Evolutionary conservation across 352 stramenopile genomes (phyloP).

Genomic region (Phytophthora capsici): DNA sequence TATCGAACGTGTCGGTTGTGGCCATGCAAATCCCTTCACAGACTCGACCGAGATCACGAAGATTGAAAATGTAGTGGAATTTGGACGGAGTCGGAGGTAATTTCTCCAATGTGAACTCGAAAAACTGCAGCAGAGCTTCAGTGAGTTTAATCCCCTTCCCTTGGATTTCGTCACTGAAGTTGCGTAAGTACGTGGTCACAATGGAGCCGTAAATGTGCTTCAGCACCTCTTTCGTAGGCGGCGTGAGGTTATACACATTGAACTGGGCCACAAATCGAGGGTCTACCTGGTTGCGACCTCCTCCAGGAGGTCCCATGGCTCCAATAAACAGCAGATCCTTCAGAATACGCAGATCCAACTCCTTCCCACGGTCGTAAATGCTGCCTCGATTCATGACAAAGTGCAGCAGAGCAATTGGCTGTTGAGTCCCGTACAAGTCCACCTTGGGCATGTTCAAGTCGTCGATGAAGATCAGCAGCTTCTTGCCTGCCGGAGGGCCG

Average conservation of each 20-base stretch:
- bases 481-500: slow-evolving; percentile 93
- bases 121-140: slow-evolving; percentile 87
- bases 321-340: slow-evolving; percentile 95
- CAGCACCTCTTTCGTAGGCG: slow-evolving; percentile 91
- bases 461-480: slow-evolving; percentile 95
- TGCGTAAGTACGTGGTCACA: slow-evolving; percentile 86
- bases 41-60: slow-evolving; percentile 94
- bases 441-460: slow-evolving; percentile 98
- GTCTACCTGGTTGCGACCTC: slow-evolving; percentile 94
- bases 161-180: slow-evolving; percentile 91
- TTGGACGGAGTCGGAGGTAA: slow-evolving; percentile 94
- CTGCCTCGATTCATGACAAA: slow-evolving; percentile 93
- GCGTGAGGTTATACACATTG: slow-evolving; percentile 96
- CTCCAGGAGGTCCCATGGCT: slow-evolving; percentile 95
- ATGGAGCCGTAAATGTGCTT: slow-evolving; percentile 95
- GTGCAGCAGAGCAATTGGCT: slow-evolving; percentile 94
- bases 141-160: slow-evolving; percentile 85
- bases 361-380: slow-evolving; percentile 96
- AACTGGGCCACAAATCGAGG: slow-evolving; percentile 95
- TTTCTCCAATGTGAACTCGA: slow-evolving; percentile 91
- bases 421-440: slow-evolving; percentile 95
- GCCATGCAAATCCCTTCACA: slow-evolving; percentile 95
- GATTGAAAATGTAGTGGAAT: slow-evolving; percentile 98
- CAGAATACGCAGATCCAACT: slow-evolving; percentile 93
- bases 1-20: slow-evolving; percentile 90